phyloP scores from a whole-genome alignment of 306 rosid species.

The Lathyrus aphaca region DNA sequence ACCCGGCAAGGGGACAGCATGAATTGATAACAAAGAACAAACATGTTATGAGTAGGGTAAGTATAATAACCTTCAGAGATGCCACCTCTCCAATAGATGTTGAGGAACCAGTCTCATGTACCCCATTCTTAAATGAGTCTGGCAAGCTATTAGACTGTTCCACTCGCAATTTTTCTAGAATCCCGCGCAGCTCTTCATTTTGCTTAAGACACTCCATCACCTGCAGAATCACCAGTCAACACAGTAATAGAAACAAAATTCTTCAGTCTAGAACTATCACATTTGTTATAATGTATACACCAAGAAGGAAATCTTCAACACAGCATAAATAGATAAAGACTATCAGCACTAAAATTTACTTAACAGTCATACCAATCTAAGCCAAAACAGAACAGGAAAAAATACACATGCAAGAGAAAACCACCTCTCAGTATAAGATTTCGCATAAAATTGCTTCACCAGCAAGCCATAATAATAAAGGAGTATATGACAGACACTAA shows the following conservation, averaged over 20 bases:
- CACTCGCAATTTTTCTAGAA: conserved; percentile 66
- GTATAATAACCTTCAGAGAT: conserved; percentile 71
- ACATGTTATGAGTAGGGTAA: conserved; percentile 10
- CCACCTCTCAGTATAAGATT: not conserved
- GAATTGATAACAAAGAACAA: conserved; percentile 32
- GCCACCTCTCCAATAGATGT: conserved; percentile 59
- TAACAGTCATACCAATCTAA: not conserved
- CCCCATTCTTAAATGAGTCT: conserved; percentile 45
- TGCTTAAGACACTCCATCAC: conserved; percentile 90
- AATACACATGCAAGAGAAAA: conserved; percentile 21
- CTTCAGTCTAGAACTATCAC: conserved; percentile 22
- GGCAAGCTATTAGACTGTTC: conserved; percentile 62
- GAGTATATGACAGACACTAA: not conserved
- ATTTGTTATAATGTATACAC: conserved; percentile 11
- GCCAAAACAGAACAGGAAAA: conserved; percentile 15
- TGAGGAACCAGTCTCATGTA: conserved; percentile 43
- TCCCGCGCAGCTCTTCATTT: conserved; percentile 83
- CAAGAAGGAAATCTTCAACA: conserved; percentile 4
- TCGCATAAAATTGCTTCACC: conserved; percentile 8
- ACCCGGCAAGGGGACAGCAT: conserved; percentile 10
- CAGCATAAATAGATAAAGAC: conserved; percentile 2
- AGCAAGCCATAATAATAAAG: not conserved
- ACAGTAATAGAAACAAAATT: conserved; percentile 11
- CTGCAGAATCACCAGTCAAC: conserved; percentile 49
- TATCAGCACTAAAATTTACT: not conserved